Evolutionary conservation across 164 flowering plant genomes (phyloP).

Genomic region (Euptelea pleiosperma): DNA sequence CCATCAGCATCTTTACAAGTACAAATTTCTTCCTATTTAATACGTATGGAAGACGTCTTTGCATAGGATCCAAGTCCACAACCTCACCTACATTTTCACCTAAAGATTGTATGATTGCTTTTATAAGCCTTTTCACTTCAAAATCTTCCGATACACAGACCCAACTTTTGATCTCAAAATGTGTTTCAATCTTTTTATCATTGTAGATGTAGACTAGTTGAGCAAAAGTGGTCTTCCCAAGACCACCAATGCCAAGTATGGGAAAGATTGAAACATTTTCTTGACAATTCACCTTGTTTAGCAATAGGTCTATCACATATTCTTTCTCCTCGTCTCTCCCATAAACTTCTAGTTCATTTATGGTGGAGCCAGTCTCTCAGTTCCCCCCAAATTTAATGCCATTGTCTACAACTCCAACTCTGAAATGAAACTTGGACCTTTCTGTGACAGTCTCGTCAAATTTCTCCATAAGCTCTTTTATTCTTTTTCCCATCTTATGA

Average conservation of each 20-base stretch:
- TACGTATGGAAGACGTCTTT: not conserved
- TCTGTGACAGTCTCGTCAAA: not conserved
- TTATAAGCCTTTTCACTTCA: not conserved
- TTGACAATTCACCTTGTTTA: not conserved
- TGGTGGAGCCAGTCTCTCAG: not conserved
- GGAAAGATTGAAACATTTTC: not conserved
- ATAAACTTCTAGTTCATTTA: not conserved
- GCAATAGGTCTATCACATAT: not conserved
- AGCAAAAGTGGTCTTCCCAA: constrained; percentile 6
- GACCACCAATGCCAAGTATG: not conserved
- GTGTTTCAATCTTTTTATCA: not conserved
- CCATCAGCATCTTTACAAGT: constrained; percentile 1
- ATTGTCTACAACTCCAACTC: not conserved
- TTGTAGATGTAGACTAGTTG: not conserved
- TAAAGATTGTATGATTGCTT: not conserved
- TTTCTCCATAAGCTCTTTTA: not conserved
- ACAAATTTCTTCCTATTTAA: not conserved
- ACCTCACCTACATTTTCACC: not conserved
- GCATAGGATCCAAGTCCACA: not conserved
- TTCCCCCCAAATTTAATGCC: too few relatives aligned
- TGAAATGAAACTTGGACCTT: constrained; percentile 1
- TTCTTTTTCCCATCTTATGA: constrained; percentile 1
- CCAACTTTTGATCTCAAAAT: not conserved
- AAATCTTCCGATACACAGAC: not conserved
- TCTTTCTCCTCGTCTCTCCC: constrained; percentile 10